Base-by-base conservation (phyloP, 2,329 filamentous ascomycete genomes). In the Didymella segeticola region DNA sequence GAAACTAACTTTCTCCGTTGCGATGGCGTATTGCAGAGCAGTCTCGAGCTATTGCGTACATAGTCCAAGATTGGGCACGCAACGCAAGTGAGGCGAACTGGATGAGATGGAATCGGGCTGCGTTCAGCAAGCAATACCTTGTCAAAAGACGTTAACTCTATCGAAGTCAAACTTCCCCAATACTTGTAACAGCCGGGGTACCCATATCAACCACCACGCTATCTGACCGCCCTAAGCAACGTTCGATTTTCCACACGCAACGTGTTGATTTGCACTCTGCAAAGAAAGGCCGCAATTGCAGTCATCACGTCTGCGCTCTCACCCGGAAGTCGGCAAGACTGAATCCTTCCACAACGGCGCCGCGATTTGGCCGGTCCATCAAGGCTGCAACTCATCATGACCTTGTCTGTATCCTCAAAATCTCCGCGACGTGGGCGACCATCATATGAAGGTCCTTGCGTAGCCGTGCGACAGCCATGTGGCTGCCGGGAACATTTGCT, bases 171-270 rank as follows among this genome's bases (percentile, higher is more conserved):
- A 39, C 39, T 39, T 46, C 27, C 19, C 23, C 45, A 43, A 49
- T 45, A 41, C 19, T 22, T 5, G 39, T 34, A 30, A 15, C 39
- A 15, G 23, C 51, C 22, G 34, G 51, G 51, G 39, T 54, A 54
- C 20, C 51, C 51, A 54, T 54, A 49, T 45, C 45, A 54, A 41
- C 27, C 8, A 36, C 39, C 39, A 25, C 51, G 46, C 51, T 54
- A 54, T 15, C 45, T 49, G 47, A 54, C 51, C 51, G 51, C 51
- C 34, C 49, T 23, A 22, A 33, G 33, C 39, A 43, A 36, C 34
- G 27, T 19, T 36, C 27, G 12, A 41, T 22, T 27, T 34, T 15
- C 34, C 11, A 36, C 34, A 34, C 41, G 11, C 31, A 36, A 36
- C 33, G 34, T 23, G 27, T 29, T 29, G 31, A 4, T 11, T 30